Evolutionary conservation across 1,284 basidiomycete genomes (phyloP), one percentile per base, ranked within the genome.

Genomic region (Prillingera fragicola): DNA sequence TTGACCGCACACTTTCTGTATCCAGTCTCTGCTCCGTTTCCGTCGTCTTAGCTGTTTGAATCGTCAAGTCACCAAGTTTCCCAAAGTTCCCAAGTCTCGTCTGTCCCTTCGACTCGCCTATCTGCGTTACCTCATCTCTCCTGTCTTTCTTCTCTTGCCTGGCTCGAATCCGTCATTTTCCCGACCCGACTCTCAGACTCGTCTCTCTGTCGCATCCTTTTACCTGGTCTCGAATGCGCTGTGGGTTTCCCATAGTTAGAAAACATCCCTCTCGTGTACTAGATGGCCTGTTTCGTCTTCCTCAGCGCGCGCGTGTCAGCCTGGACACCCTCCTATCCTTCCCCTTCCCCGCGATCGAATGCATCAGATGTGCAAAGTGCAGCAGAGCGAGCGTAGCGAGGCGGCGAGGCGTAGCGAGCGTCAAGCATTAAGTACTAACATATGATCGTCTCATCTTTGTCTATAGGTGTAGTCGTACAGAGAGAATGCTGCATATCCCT

Each of bases 1-100:
- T 41, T 28, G 41, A 35, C 41, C 41, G 41, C 41, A 35, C n/a
- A n/a, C n/a, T n/a, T n/a, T n/a, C n/a, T 42, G 41, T 42, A 42
- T 42, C 41, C 28, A 41, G 9, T 32, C n/a, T n/a, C n/a, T n/a
- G n/a, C n/a, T 17, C 29, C 29, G 29, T 17, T 31, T 31, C 29
- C n/a, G 18, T 31, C n/a, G n/a, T 31, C 29, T n/a, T 31, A 31
- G 18, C n/a, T 31, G 29, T 31, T 31, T 31, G 18, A 34, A 23
- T 19, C 33, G 10, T n/a, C 21, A 34, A 34, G 13, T 21, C n/a
- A n/a, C n/a, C n/a, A n/a, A n/a, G n/a, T n/a, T n/a, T n/a, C n/a
- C n/a, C n/a, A n/a, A n/a, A n/a, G n/a, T n/a, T n/a, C 23, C 18
- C 38, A 32, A 33, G 38, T 33, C 31, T 41, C 38, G 28, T 39